A percentile compares a stretch with the other conserved stretches of the same genome.
phyloP scores from a whole-genome alignment of 75 land plant species.

The Sequoiadendron giganteum region DNA sequence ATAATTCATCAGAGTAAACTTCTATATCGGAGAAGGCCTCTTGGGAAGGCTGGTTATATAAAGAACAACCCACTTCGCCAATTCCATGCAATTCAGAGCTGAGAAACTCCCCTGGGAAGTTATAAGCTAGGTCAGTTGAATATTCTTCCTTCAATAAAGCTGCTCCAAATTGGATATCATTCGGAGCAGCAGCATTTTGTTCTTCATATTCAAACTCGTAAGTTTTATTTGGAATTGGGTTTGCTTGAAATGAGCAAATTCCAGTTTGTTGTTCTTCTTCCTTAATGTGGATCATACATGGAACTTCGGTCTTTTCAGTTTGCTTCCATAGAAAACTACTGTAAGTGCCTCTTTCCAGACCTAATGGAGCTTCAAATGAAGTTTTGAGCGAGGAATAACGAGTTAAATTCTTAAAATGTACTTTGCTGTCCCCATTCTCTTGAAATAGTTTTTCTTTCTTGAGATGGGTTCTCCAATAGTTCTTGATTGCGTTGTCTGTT shows the following conservation, averaged over 20 bases:
- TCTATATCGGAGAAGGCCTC: background rate
- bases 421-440: background rate
- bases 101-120: background rate
- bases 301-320: too few species aligned
- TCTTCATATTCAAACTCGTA: background rate
- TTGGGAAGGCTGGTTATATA: background rate
- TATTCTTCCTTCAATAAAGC: background rate
- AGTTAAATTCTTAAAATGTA: background rate
- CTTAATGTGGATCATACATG: too few species aligned
- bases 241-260: too few species aligned
- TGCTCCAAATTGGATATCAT: background rate
- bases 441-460: background rate
- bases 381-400: too few species aligned
- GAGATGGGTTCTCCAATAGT: background rate
- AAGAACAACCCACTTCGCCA: background rate
- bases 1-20: background rate
- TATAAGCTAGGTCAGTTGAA: background rate
- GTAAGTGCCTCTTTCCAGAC: too few species aligned
- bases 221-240: too few species aligned
- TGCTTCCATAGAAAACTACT: too few species aligned
- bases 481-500: background rate
- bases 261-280: too few species aligned
- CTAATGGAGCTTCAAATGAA: too few species aligned
- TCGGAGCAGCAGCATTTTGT: background rate
- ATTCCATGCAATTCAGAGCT: background rate